Evolutionary conservation across 2,329 filamentous ascomycete genomes (phyloP).

Genomic region (Epichloe brachyelytri): DNA sequence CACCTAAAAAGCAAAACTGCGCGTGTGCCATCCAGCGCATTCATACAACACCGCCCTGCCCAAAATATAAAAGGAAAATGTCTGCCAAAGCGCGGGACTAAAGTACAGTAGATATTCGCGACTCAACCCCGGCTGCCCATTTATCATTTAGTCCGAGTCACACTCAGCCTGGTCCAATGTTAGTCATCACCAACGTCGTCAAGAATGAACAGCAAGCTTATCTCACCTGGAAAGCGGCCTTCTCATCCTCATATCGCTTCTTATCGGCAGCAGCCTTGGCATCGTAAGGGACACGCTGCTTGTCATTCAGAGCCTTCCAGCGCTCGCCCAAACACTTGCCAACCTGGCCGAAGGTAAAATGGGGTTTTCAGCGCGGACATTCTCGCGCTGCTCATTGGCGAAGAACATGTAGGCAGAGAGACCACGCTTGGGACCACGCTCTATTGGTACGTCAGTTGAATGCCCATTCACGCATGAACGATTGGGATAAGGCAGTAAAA

Average conservation of each 20-base stretch:
- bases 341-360: slow-evolving; percentile 97
- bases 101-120: slow-evolving; percentile 5
- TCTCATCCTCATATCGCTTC: slow-evolving; percentile 98
- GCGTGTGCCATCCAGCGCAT: slow-evolving; percentile 24
- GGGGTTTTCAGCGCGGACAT: slow-evolving; percentile 95
- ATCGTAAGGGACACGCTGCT: slow-evolving; percentile 89
- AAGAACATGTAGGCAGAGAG: slow-evolving; percentile 99
- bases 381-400: slow-evolving; percentile 97
- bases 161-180: slow-evolving; percentile 36
- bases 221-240: slow-evolving; percentile 80
- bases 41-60: slow-evolving; percentile 30
- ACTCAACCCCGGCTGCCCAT: slow-evolving; percentile 4
- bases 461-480: not conserved
- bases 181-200: not conserved
- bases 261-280: slow-evolving; percentile 94
- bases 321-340: slow-evolving; percentile 96
- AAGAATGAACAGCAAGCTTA: not conserved
- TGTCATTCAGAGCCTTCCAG: slow-evolving; percentile 94
- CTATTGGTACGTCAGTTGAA: slow-evolving; percentile 23
- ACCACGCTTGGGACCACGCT: slow-evolving; percentile 81
- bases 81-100: slow-evolving; percentile 9
- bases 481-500: slow-evolving; percentile 4
- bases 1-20: slow-evolving; percentile 22
- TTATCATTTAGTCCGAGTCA: slow-evolving; percentile 30
- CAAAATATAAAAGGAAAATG: slow-evolving; percentile 24